Percentiles rank a stretch among this genome's conserved stretches.
Conservation (phyloP, 345 rosid species). For the Boechera divaricarpa region DNA sequence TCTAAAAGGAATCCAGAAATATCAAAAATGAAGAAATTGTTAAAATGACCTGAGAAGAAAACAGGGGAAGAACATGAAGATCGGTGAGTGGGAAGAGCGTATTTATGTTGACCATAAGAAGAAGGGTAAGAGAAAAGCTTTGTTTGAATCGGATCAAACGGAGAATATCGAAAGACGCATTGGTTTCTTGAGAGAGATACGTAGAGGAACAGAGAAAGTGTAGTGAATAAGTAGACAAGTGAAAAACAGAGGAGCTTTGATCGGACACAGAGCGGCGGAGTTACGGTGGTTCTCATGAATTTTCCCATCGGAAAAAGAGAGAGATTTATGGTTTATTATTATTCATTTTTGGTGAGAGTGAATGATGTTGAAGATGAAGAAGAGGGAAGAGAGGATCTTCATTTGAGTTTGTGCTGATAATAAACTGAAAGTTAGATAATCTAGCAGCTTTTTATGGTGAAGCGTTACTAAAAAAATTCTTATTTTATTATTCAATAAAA, state of each 20-base stretch:
- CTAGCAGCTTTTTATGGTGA: constrained; percentile 42
- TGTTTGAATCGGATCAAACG: constrained; percentile 68
- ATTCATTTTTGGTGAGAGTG: not conserved
- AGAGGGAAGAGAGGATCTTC: constrained; percentile 24
- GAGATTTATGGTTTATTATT: not conserved
- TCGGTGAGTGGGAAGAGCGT: constrained; percentile 74
- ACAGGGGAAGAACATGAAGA: constrained; percentile 72
- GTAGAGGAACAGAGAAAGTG: constrained; percentile 63
- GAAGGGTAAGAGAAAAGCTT: constrained; percentile 77
- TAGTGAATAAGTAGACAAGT: constrained; percentile 65
- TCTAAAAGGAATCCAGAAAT: not conserved
- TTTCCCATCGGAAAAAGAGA: constrained; percentile 36
- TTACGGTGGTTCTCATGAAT: constrained; percentile 31
- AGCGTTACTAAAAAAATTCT: constrained; percentile 16
- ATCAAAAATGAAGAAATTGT: not conserved
- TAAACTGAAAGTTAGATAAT: constrained; percentile 34
- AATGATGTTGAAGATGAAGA: constrained; percentile 6
- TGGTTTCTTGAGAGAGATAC: constrained; percentile 52
- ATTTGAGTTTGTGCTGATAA: constrained; percentile 32
- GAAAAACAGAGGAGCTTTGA: constrained; percentile 87
- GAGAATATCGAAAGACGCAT: constrained; percentile 78
- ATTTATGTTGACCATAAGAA: constrained; percentile 86
- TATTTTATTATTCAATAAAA: not conserved
- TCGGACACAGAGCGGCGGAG: constrained; percentile 60
- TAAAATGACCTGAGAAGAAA: constrained; percentile 62